Conservation (phyloP, 805 yeast genomes). For the Wickerhamiella qilinensis region DNA sequence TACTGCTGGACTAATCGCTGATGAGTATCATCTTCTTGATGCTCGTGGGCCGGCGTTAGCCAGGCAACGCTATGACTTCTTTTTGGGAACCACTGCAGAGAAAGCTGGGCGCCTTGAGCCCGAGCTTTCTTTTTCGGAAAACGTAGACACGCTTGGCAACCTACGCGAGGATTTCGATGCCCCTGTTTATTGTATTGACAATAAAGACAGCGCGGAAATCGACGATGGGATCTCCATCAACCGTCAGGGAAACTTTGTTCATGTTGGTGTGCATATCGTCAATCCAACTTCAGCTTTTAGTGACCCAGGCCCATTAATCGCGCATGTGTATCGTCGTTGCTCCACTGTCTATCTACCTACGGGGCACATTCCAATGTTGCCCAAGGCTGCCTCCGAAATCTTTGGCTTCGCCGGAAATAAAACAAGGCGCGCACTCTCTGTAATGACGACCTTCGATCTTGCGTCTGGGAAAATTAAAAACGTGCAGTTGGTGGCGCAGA, state of each 20-base stretch:
- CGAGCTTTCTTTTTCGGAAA: not conserved
- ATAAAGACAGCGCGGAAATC: slow-evolving; percentile 66
- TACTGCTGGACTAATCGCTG: not conserved
- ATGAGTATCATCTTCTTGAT: not conserved
- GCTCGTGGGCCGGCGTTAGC: not conserved
- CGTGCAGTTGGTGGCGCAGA: slow-evolving; percentile 26
- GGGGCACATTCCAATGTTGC: slow-evolving; percentile 52
- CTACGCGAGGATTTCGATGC: slow-evolving; percentile 5
- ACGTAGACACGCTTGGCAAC: slow-evolving; percentile 1
- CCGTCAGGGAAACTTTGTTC: slow-evolving; percentile 13
- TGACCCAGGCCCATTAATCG: slow-evolving; percentile 22
- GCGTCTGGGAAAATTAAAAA: slow-evolving; percentile 11
- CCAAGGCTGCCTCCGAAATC: slow-evolving; percentile 32
- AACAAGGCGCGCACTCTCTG: slow-evolving; percentile 18
- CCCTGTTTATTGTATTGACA: slow-evolving; percentile 64
- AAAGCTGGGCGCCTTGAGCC: not conserved
- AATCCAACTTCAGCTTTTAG: slow-evolving; percentile 61
- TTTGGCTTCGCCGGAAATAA: slow-evolving; percentile 36
- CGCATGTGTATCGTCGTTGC: slow-evolving; percentile 43
- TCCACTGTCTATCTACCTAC: slow-evolving; percentile 64
- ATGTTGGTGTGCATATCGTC: slow-evolving; percentile 61
- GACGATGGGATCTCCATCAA: slow-evolving; percentile 77
- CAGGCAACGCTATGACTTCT: not conserved
- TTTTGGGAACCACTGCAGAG: not conserved
- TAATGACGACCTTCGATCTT: slow-evolving; percentile 13